Evolutionary conservation across 108 stramenopile genomes (phyloP), one percentile per base, ranked within the genome.

Genomic region (Skeletonema menzelii): DNA sequence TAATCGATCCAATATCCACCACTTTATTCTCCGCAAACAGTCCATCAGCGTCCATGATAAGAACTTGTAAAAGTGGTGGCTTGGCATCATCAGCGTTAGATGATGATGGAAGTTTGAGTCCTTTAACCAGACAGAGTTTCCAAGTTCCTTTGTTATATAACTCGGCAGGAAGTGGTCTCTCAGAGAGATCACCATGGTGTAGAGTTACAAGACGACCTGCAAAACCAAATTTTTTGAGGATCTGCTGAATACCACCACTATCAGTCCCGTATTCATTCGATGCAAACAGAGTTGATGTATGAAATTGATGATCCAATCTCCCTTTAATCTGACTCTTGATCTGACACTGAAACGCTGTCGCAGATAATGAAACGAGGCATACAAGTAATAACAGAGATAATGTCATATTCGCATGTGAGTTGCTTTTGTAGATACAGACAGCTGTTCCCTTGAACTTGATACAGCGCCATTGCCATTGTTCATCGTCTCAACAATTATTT

Each of bases 1-100:
- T 93, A 13, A 91, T 72, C 67, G 91, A 89, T 34, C 78, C 78
- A 63, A 72, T 42, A 63, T 79, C 78, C 14, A 79, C 66, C 32
- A 67, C 61, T 58, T 57, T 72, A 28, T 68, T 22, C 6, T 79
- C 78, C 20, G 22, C 28, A 8, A 77, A 46, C 46, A 65, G 2
- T 1, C 71, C 64, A 46, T 44, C 38, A n/a, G 73, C 64, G 56
- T 72, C 38, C 70, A 66, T 63, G 8, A 59, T 30, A 20, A 70
- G 14, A 49, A 77, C 70, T 17, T 76, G 69, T 6, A 72, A 27
- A 24, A 81, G 63, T 31, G 75, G 75, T 8, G 80, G 69, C 42
- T 38, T 68, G 22, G 19, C 38, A 28, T 27, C 53, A 3, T 37
- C 47, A 2, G 20, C 20, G 32, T 32, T 65, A 30, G 46, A 60